Evolutionary conservation across 1,139 yeast genomes (phyloP).

Genomic region (Ogataea hybrid): DNA sequence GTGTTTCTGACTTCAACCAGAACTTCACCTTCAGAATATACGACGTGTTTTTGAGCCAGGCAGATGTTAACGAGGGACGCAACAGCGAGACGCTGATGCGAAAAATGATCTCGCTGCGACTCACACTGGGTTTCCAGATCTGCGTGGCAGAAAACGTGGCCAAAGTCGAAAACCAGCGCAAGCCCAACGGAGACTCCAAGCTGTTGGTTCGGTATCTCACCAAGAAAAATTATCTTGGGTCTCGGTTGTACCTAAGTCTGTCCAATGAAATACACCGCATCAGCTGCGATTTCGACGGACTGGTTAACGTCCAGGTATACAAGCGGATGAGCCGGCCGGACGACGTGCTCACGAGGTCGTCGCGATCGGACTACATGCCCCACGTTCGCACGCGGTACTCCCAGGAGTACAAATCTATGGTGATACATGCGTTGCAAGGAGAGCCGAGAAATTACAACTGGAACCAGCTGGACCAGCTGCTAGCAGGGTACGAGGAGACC

Average conservation of each 20-base stretch:
- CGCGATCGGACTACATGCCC: constrained; percentile 43
- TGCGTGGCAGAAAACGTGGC: constrained; percentile 70
- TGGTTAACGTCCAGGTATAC: constrained; percentile 76
- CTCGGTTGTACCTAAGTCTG: constrained; percentile 68
- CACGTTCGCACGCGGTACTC: constrained; percentile 79
- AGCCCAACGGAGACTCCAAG: constrained; percentile 56
- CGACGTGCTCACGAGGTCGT: constrained; percentile 25
- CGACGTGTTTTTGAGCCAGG: constrained; percentile 57
- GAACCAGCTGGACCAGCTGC: constrained; percentile 85
- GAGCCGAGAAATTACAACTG: constrained; percentile 67
- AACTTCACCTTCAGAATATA: constrained; percentile 61
- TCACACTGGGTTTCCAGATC: constrained; percentile 87
- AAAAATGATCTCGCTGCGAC: constrained; percentile 82
- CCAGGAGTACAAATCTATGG: constrained; percentile 57
- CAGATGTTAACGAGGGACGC: constrained; percentile 48
- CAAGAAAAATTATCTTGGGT: constrained; percentile 47
- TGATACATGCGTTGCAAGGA: constrained; percentile 53
- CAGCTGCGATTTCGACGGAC: constrained; percentile 64
- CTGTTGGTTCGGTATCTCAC: constrained; percentile 44
- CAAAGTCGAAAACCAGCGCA: constrained; percentile 59
- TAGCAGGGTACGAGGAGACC: constrained; percentile 87
- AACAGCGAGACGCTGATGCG: constrained; percentile 66
- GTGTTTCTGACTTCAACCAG: constrained; percentile 58
- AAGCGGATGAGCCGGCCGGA: constrained; percentile 28
- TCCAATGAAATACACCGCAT: constrained; percentile 86